A percentile compares a stretch with the other conserved stretches of the same genome.
These are phyloP conservation scores for Globisporangium barbulae DNA, from an alignment of 352 stramenopile genomes.

Conservation along the genomic window DNA sequence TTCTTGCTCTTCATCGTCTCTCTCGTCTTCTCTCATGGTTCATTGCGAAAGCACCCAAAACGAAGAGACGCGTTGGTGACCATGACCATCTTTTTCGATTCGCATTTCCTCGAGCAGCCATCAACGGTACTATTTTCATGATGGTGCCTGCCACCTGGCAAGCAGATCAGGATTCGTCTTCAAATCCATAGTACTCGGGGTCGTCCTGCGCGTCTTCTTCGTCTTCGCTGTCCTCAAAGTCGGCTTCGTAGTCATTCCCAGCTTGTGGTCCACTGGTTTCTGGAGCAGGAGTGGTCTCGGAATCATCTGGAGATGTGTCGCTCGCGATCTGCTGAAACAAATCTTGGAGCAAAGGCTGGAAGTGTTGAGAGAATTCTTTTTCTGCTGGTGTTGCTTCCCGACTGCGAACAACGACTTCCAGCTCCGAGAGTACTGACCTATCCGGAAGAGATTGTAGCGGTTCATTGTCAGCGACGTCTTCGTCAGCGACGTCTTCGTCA, in stretches of 20 bases:
- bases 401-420: not conserved
- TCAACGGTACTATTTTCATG: conserved; percentile 4
- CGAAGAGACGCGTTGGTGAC: conserved; percentile 3
- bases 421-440: not conserved
- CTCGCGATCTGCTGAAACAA: not conserved
- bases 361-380: not conserved
- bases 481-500: not conserved
- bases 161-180: conserved; percentile 5
- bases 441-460: not conserved
- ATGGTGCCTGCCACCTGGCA: not conserved
- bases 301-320: not conserved
- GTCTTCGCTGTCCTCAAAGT: conserved; percentile 21
- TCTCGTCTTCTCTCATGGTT: conserved; percentile 7
- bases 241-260: conserved; percentile 18
- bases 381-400: not conserved
- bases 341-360: not conserved
- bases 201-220: conserved; percentile 10
- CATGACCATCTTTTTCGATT: conserved; percentile 6
- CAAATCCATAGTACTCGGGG: conserved; percentile 10
- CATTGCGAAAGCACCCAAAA: not conserved
- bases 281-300: not conserved
- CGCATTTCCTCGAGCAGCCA: not conserved
- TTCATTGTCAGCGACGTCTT: not conserved
- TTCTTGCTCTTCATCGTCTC: not conserved
- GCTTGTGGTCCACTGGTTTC: not conserved